Evolutionary conservation across 2,329 filamentous ascomycete genomes (phyloP).

Genomic region (Tricladium varicosporioides): DNA sequence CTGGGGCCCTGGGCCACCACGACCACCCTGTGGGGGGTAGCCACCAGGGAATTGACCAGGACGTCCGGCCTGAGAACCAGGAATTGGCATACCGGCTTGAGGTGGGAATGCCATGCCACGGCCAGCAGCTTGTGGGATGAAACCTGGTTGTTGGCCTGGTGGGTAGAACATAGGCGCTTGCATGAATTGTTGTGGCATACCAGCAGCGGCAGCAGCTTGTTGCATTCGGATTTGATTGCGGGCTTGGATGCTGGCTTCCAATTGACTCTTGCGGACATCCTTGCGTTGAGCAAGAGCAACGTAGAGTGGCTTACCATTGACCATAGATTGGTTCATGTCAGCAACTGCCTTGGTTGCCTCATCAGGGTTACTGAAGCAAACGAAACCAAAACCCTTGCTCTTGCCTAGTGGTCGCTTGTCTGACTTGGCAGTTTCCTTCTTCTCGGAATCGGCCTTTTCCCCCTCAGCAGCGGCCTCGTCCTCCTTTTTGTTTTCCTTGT

Average conservation of each 20-base stretch:
- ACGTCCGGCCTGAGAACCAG: constrained; percentile 74
- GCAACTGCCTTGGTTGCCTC: constrained; percentile 98
- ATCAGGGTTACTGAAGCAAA: constrained; percentile 99
- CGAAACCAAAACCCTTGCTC: constrained; percentile 99
- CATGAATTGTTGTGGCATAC: constrained; percentile 86
- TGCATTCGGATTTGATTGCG: constrained; percentile 98
- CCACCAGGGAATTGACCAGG: constrained; percentile 81
- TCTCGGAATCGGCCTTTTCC: constrained; percentile 44
- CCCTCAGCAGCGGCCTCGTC: constrained; percentile 40
- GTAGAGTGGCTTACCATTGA: constrained; percentile 94
- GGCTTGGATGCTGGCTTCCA: constrained; percentile 98
- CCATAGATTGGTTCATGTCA: constrained; percentile 99
- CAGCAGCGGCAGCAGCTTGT: constrained; percentile 87
- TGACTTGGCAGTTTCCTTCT: constrained; percentile 55
- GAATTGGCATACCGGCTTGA: constrained; percentile 62
- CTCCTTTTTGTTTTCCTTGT: constrained; percentile 49
- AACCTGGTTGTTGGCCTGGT: constrained; percentile 73
- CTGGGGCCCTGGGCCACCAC: constrained; percentile 78
- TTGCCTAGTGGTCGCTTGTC: constrained; percentile 70
- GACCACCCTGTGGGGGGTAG: constrained; percentile 80
- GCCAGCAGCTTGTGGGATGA: constrained; percentile 58
- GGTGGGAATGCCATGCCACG: constrained; percentile 65
- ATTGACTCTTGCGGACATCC: constrained; percentile 98
- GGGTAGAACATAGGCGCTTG: constrained; percentile 91
- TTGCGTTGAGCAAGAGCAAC: constrained; percentile 98